phyloP scores from a whole-genome alignment of 176 grass and related monocot genomes.

The Areca catechu region DNA sequence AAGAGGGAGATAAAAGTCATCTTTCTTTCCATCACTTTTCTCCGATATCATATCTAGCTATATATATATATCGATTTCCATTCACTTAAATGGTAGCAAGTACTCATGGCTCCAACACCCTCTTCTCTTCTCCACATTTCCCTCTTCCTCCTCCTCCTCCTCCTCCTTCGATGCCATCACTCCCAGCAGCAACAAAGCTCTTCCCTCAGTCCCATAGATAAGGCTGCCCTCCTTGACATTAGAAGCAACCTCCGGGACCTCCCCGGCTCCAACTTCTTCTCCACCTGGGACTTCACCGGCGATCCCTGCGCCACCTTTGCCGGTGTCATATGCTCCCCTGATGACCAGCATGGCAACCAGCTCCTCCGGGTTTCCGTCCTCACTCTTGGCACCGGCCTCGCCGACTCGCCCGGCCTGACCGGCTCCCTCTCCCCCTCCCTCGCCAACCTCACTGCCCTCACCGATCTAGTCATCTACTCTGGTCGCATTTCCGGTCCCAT shows the following conservation, averaged over 20 bases:
- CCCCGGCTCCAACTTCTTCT: slow-evolving; percentile 62
- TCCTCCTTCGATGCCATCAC: too few species aligned
- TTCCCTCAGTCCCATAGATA: too few species aligned
- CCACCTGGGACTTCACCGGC: slow-evolving; percentile 42
- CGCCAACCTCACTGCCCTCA: slow-evolving; percentile 46
- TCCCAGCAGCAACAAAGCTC: too few species aligned
- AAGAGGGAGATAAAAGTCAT: too few species aligned
- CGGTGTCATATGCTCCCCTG: slow-evolving; percentile 52
- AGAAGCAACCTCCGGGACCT: slow-evolving; percentile 36
- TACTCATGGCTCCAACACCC: too few species aligned
- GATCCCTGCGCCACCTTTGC: slow-evolving; percentile 46
- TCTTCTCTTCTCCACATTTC: too few species aligned
- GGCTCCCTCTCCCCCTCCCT: slow-evolving; percentile 52
- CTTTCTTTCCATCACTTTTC: too few species aligned
- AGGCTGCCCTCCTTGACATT: too few species aligned
- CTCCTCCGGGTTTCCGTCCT: slow-evolving; percentile 55
- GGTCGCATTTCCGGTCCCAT: slow-evolving; percentile 47
- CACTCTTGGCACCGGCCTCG: slow-evolving; percentile 56
- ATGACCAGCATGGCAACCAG: slow-evolving; percentile 4
- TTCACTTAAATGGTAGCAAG: too few species aligned
- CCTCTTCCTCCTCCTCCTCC: too few species aligned
- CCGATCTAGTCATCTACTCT: slow-evolving; percentile 59
- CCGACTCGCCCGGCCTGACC: slow-evolving; percentile 53
- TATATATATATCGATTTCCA: too few species aligned
- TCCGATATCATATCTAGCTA: too few species aligned